These are phyloP conservation scores for Penicillium thymicola DNA, from an alignment of 2,329 filamentous ascomycete species.

Conservation along the genomic window DNA sequence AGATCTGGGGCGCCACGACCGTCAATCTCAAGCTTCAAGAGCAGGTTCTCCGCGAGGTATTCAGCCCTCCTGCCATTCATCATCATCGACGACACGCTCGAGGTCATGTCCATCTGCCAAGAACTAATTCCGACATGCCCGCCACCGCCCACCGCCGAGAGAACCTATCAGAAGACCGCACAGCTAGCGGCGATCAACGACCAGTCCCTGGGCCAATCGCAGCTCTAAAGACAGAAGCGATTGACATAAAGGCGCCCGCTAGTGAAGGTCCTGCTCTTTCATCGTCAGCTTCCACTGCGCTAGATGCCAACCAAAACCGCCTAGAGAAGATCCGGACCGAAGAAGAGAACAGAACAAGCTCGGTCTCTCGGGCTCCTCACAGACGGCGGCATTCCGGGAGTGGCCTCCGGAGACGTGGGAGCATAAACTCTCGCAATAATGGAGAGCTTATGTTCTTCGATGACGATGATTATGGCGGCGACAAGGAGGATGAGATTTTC, in stretches of 20 bases:
- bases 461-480: conserved; percentile 79
- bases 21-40: conserved; percentile 86
- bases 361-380: conserved; percentile 29
- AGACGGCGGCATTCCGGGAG: conserved; percentile 80
- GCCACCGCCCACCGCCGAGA: conserved; percentile 23
- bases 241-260: conserved; percentile 28
- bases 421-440: conserved; percentile 64
- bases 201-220: conserved; percentile 18
- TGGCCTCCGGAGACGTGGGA: conserved; percentile 71
- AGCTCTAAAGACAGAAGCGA: conserved; percentile 22
- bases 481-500: conserved; percentile 69
- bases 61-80: conserved; percentile 77
- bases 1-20: conserved; percentile 82
- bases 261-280: conserved; percentile 32
- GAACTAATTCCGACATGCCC: conserved; percentile 35
- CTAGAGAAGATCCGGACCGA: conserved; percentile 36
- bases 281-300: conserved; percentile 39
- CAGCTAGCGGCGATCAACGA: conserved; percentile 22
- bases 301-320: conserved; percentile 33
- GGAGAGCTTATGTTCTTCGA: conserved; percentile 89
- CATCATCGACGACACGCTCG: conserved; percentile 68
- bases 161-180: conserved; percentile 37
- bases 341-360: conserved; percentile 43
- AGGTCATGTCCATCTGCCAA: conserved; percentile 63
- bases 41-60: conserved; percentile 89